Base-by-base conservation (phyloP, 1,284 basidiomycete genomes). In the Veloboletus limbatus region DNA sequence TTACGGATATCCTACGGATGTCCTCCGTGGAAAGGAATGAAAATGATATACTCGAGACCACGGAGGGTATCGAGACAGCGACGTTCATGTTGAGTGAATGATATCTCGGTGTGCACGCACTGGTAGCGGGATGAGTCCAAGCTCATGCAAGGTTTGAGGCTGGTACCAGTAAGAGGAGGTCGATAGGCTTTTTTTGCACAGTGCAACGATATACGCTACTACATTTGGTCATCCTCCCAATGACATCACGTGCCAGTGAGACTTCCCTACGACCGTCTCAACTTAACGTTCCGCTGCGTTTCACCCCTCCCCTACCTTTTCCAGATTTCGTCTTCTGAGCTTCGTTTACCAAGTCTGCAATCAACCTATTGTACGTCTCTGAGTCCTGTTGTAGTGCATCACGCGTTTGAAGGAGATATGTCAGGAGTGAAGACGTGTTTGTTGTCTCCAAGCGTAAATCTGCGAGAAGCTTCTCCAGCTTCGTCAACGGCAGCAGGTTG, bases 11-110 rank as follows among this genome's bases (percentile, higher is more conserved):
- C 51, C 87, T 81, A 43, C 88, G 82, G 56, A 98, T 79, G 69
- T 99, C 96, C 57, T 91, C 81, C n/a, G 91, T 75, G 13, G 90
- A 84, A 47, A 99, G 83, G 69, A 97, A 97, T 3, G 94, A 95
- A 71, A 99, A 99, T 20, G 95, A 96, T 45, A 98, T 73, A 54
- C 88, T 87, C 48, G 82, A 73, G 56, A 97, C 87, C 45, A 85
- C 83, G 5, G 92, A 88, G 13, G 92, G 85, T 47, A 99, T 72
- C 18, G 96, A 87, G 61, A 91, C 82, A 8, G 94, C 80, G 69
- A 97, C 91, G 69, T 99, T 96, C 96, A 99, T 99, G 51, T 46
- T 37, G 49, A 20, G 11, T 30, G 30, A 21, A 25, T 17, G 10
- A n/a, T n/a, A n/a, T n/a, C n/a, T n/a, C n/a, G n/a, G n/a, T n/a